Percentiles rank a stretch among this genome's conserved stretches.
phyloP scores from a whole-genome alignment of 352 stramenopile species.

The Globisporangium cederbergense region DNA sequence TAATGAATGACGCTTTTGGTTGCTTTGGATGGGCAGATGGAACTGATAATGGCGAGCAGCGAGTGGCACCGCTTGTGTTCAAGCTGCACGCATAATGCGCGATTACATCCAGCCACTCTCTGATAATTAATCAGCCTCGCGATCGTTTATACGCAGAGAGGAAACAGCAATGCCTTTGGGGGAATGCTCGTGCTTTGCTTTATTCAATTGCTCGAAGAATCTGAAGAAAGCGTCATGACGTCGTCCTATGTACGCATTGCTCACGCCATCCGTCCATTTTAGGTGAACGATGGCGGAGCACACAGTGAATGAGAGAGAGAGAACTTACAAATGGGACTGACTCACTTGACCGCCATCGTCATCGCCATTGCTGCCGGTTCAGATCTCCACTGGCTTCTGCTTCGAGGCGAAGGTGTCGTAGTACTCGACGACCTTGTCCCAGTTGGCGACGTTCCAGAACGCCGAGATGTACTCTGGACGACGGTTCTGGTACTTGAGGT shows the following conservation, averaged over 20 bases:
- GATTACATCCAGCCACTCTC: too few relatives aligned
- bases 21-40: conserved; percentile 17
- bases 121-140: too few relatives aligned
- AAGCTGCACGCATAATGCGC: conserved; percentile 11
- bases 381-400: conserved; percentile 80
- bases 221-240: background rate
- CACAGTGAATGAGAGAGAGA: conserved; percentile 8
- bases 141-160: too few relatives aligned
- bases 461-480: conserved; percentile 95
- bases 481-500: conserved; percentile 97
- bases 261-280: too few relatives aligned
- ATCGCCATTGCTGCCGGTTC: conserved; percentile 29
- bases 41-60: conserved; percentile 33
- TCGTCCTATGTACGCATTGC: background rate
- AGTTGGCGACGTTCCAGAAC: conserved; percentile 98
- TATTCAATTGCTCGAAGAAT: conserved; percentile 15
- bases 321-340: conserved; percentile 13
- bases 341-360: conserved; percentile 10
- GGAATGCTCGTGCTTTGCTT: background rate
- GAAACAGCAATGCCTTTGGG: background rate
- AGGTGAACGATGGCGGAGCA: background rate
- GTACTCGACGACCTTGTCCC: conserved; percentile 91
- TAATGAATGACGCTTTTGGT: background rate
- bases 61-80: conserved; percentile 33
- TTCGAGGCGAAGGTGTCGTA: conserved; percentile 89